These are phyloP conservation scores for Beta corolliflora DNA, from an alignment of 179 eudicot genomes.

Conservation along the genomic window DNA sequence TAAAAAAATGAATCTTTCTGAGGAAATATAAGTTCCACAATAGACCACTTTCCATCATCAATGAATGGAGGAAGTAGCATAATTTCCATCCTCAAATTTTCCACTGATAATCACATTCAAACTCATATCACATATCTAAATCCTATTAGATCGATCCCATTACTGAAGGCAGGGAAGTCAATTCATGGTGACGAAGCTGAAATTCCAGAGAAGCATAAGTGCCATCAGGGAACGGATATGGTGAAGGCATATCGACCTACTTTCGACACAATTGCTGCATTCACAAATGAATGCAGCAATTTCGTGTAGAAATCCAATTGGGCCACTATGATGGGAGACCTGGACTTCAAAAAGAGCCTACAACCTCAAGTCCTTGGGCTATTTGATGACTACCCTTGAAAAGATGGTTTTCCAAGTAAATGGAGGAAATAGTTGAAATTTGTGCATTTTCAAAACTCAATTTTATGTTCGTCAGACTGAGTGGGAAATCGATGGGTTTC, in stretches of 20 bases:
- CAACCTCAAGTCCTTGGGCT: no score
- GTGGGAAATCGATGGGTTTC: no score
- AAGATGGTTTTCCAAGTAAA: no score
- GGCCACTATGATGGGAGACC: no score
- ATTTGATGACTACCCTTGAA: no score
- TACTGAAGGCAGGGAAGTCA: background rate
- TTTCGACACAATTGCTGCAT: no score
- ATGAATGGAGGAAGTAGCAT: background rate
- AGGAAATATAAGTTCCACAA: background rate
- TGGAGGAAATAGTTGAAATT: no score
- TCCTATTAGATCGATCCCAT: background rate
- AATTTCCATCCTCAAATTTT: background rate
- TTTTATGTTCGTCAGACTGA: no score
- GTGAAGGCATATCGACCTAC: background rate
- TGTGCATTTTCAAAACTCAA: no score
- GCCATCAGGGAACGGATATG: background rate
- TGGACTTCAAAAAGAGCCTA: no score
- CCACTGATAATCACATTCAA: background rate
- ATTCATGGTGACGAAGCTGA: background rate
- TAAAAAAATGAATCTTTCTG: background rate
- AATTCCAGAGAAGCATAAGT: background rate
- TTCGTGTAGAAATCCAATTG: no score
- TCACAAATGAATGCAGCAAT: no score
- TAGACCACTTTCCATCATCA: background rate
- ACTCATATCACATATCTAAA: background rate